Base-by-base conservation (phyloP, 164 flowering plant genomes). In the Pachysandra terminalis region DNA sequence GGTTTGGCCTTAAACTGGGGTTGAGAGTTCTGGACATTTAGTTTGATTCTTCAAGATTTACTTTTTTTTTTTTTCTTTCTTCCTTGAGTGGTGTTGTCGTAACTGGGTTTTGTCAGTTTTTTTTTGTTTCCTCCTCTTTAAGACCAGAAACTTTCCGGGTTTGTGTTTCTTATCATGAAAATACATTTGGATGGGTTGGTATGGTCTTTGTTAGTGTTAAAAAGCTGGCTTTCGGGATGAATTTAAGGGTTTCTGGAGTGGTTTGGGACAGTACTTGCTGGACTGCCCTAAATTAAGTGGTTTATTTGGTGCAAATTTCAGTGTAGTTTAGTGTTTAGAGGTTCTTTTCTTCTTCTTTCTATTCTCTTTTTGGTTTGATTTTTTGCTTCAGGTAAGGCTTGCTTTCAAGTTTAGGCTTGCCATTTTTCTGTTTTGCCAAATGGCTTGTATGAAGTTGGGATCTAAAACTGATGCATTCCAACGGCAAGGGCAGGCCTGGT, bases 361-460 rank as follows among this genome's bases (percentile, higher is more conserved):
- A 5, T 10, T 15, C 24, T 48, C 27, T 62, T 37, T 26, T 21
- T 21, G 56, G 5, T 24, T 15, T 27, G 14, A 51, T 26, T 24
- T 58, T 3, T 59, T 9, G 12, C 41, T 62, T 14, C 23, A 22
- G 57, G 60, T 23, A 59, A 66, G 24, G 66, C 21, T 25, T 32
- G 61, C 27, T 37, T 64, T 63, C 54, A 52, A 70, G 25, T 48
- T 66, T 37, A 35, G 23, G 16, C 23, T 62, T 28, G 51, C 25
- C 28, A 24, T 51, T 45, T 45, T 51, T 35, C 64, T 26, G 19
- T 53, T 65, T 37, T 24, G 63, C 25, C 51, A 72, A 73, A 93
- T 93, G 96, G 90, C 96, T 74, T 88, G 95, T 74, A 76, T 90
- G 91, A 93, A 93, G 78, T 69, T 93, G 81, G 98, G 98, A 74